phyloP scores from a whole-genome alignment of 2,329 filamentous ascomycete genomes.

The Akanthomyces dipterigenus region DNA sequence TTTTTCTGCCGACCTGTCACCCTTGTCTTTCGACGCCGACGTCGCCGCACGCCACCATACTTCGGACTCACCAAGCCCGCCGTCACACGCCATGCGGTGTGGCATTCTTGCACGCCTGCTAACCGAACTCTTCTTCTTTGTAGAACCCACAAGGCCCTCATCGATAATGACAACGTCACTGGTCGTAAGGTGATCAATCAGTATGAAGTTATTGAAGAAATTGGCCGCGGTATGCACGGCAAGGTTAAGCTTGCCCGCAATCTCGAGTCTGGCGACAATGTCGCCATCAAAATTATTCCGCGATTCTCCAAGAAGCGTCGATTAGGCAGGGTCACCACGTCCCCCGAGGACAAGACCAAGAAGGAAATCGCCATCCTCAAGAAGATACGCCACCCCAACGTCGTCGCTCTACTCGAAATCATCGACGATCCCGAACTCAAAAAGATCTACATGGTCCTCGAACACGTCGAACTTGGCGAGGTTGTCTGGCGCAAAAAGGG shows the following conservation, averaged over 20 bases:
- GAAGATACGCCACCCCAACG: slow-evolving; percentile 95
- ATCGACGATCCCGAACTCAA: slow-evolving; percentile 94
- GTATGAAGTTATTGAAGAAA: slow-evolving; percentile 94
- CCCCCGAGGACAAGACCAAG: slow-evolving; percentile 74
- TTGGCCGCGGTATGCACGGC: slow-evolving; percentile 91
- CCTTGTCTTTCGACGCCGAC: slow-evolving; percentile 4
- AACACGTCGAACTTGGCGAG: slow-evolving; percentile 90
- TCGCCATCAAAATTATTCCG: slow-evolving; percentile 98
- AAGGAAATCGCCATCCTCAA: slow-evolving; percentile 97
- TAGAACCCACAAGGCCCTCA: slow-evolving; percentile 82
- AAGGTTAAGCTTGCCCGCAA: slow-evolving; percentile 95
- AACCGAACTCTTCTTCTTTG: slow-evolving; percentile 3
- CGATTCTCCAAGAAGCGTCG: slow-evolving; percentile 89
- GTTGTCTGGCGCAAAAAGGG: slow-evolving; percentile 91
- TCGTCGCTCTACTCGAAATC: slow-evolving; percentile 90
- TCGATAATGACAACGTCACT: slow-evolving; percentile 81
- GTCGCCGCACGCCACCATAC: background rate
- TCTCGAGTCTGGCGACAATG: slow-evolving; percentile 65
- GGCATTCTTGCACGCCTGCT: background rate
- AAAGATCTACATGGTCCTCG: slow-evolving; percentile 97
- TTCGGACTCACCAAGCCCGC: background rate
- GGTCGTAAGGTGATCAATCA: slow-evolving; percentile 96
- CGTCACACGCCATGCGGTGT: slow-evolving; percentile 7
- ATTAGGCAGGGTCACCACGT: slow-evolving; percentile 70
- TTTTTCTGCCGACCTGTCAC: background rate